Percentiles rank a stretch among this genome's conserved stretches.
Evolutionary conservation across 2,329 filamentous ascomycete species (phyloP).

Genomic region (Penicillium psychrosexuale): DNA sequence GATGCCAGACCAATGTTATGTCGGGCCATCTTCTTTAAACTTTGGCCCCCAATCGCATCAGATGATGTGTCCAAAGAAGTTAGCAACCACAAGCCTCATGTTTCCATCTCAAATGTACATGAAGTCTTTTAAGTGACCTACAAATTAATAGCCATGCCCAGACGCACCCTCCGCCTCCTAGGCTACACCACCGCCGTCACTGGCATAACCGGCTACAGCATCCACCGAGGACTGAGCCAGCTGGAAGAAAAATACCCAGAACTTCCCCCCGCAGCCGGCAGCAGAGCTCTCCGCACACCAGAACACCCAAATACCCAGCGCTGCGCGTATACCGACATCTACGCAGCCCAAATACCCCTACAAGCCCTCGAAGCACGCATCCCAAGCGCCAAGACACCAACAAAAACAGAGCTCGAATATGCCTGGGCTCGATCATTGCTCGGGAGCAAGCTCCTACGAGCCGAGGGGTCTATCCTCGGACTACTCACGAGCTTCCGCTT

Average conservation of each 20-base stretch:
- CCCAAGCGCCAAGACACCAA: neutral
- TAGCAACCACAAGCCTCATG: neutral
- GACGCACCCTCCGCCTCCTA: conserved; percentile 4
- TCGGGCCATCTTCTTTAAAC: neutral
- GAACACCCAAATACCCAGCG: conserved; percentile 15
- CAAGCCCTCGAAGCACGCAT: conserved; percentile 12
- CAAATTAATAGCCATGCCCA: neutral
- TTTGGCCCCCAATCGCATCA: neutral
- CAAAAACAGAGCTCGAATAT: conserved; percentile 14
- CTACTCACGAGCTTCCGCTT: conserved; percentile 10
- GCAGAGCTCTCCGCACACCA: conserved; percentile 18
- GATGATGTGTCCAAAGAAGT: neutral
- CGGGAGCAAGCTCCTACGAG: conserved; percentile 12
- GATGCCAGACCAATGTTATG: neutral
- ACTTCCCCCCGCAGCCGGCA: conserved; percentile 16
- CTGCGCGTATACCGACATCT: conserved; percentile 27
- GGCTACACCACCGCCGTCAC: conserved; percentile 14
- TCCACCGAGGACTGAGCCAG: conserved; percentile 19
- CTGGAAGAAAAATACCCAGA: conserved; percentile 30
- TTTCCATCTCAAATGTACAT: neutral
- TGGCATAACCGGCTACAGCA: conserved; percentile 16
- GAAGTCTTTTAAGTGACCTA: no score
- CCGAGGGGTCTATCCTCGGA: conserved; percentile 19
- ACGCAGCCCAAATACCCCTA: conserved; percentile 22
- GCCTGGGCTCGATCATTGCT: conserved; percentile 27